A percentile compares a stretch with the other conserved stretches of the same genome.
These are phyloP conservation scores for Capsicum baccatum DNA, from an alignment of 257 asterid genomes.

Conservation along the genomic window DNA sequence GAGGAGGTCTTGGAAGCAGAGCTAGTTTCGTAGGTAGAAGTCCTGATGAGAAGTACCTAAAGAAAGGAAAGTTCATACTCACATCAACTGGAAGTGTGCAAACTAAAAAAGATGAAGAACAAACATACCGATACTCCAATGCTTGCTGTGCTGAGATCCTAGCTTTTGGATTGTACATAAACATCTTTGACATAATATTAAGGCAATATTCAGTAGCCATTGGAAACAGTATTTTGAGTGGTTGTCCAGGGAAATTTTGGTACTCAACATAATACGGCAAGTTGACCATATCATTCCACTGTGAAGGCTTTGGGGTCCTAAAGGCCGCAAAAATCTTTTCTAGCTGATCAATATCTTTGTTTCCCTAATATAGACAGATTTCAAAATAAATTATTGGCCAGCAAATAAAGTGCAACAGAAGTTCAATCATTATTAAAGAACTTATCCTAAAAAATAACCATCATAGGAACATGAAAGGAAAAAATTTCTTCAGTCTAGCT, in stretches of 20 bases:
- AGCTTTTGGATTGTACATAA: slow-evolving; percentile 80
- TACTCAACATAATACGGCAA: slow-evolving; percentile 92
- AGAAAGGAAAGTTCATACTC: slow-evolving; percentile 26
- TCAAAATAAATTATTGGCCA: slow-evolving; percentile 13
- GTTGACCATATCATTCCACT: slow-evolving; percentile 88
- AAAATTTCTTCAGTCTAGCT: background rate
- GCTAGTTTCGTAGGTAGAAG: slow-evolving; percentile 94
- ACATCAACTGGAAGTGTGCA: slow-evolving; percentile 24
- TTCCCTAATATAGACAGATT: slow-evolving; percentile 60
- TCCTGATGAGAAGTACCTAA: slow-evolving; percentile 82
- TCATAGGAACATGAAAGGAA: background rate
- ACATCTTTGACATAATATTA: slow-evolving; percentile 91
- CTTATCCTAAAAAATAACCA: background rate
- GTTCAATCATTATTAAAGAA: background rate
- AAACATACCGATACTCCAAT: slow-evolving; percentile 83
- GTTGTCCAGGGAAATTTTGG: slow-evolving; percentile 46
- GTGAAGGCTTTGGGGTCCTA: slow-evolving; percentile 91
- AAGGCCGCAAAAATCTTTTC: slow-evolving; percentile 94
- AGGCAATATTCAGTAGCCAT: slow-evolving; percentile 89
- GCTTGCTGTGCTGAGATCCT: slow-evolving; percentile 96
- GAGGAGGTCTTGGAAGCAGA: slow-evolving; percentile 90
- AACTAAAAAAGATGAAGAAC: slow-evolving; percentile 8
- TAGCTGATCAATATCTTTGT: slow-evolving; percentile 93
- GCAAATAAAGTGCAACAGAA: background rate
- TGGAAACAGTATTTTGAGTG: slow-evolving; percentile 79